Conservation (phyloP, 2,329 filamentous ascomycete genomes). For the Chaetomium globosum region DNA sequence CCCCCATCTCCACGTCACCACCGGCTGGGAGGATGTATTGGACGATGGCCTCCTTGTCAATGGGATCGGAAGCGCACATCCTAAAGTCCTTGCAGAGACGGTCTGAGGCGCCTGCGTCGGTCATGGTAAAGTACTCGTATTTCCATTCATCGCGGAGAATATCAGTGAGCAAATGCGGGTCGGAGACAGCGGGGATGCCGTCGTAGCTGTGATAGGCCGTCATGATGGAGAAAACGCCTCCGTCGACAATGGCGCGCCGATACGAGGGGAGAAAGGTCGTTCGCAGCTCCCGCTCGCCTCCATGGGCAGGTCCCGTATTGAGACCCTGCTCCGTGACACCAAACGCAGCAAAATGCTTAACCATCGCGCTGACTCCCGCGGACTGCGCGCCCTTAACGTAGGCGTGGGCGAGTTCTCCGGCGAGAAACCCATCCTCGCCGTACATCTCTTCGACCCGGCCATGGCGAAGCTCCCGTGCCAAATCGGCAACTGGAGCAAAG, state of each 20-base stretch:
- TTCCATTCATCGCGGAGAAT: constrained; percentile 73
- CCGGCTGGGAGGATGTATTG: constrained; percentile 64
- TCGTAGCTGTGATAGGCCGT: constrained; percentile 75
- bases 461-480: constrained; percentile 71
- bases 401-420: constrained; percentile 67
- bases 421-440: constrained; percentile 68
- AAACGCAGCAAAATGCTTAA: constrained; percentile 76
- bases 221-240: constrained; percentile 70
- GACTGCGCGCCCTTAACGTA: constrained; percentile 62
- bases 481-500: constrained; percentile 70
- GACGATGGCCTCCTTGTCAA: constrained; percentile 64
- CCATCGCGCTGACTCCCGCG: constrained; percentile 67
- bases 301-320: constrained; percentile 64
- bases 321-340: constrained; percentile 71
- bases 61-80: constrained; percentile 61
- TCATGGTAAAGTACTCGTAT: constrained; percentile 67
- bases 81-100: constrained; percentile 66
- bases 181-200: constrained; percentile 67
- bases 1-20: constrained; percentile 76
- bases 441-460: constrained; percentile 75
- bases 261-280: constrained; percentile 63
- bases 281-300: constrained; percentile 56
- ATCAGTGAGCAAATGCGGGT: constrained; percentile 66
- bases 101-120: constrained; percentile 71
- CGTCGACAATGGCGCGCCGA: constrained; percentile 71